These are phyloP conservation scores for Rutidosis leptorrhynchoides DNA, from an alignment of 129 eudicot species.

Conservation along the genomic window DNA sequence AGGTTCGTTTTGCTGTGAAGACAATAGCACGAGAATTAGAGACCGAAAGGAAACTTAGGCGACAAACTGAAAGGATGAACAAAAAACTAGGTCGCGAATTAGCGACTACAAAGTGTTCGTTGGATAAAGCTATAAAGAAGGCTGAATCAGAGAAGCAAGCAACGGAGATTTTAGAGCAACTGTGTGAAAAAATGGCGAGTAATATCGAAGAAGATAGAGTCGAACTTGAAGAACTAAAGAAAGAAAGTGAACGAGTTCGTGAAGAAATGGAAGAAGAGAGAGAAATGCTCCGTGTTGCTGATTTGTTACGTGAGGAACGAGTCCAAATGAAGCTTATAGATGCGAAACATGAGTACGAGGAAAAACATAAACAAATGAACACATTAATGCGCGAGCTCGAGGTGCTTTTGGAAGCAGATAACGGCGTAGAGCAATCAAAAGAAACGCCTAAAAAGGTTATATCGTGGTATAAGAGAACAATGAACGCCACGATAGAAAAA, in stretches of 20 bases:
- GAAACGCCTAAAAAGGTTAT: conserved; percentile 20
- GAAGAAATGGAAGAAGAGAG: conserved; percentile 87
- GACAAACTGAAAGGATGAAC: conserved; percentile 74
- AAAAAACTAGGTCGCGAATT: conserved; percentile 78
- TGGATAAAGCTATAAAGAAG: conserved; percentile 44
- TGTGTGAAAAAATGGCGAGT: conserved; percentile 65
- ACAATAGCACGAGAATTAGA: conserved; percentile 54
- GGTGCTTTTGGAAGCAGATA: conserved; percentile 43
- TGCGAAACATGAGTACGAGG: conserved; percentile 84
- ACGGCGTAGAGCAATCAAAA: conserved; percentile 5
- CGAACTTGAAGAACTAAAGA: conserved; percentile 63
- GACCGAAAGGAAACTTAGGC: conserved; percentile 59
- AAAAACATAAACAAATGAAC: conserved; percentile 66
- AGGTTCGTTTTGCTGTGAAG: conserved; percentile 48
- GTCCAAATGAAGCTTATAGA: conserved; percentile 90
- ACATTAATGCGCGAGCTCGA: conserved; percentile 62
- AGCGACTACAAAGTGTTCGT: conserved; percentile 43
- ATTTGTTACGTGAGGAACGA: conserved; percentile 75
- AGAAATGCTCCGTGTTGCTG: conserved; percentile 94
- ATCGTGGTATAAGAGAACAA: conserved; percentile 32
- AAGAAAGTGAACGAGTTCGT: conserved; percentile 46
- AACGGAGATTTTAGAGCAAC: conserved; percentile 69
- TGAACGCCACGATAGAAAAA: conserved; percentile 20
- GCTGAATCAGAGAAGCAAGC: conserved; percentile 61
- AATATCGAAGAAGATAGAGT: conserved; percentile 64